Evolutionary conservation across 768 basidiomycete species (phyloP), one percentile per base, ranked within the genome.

Genomic region (Tricholoma sp.): DNA sequence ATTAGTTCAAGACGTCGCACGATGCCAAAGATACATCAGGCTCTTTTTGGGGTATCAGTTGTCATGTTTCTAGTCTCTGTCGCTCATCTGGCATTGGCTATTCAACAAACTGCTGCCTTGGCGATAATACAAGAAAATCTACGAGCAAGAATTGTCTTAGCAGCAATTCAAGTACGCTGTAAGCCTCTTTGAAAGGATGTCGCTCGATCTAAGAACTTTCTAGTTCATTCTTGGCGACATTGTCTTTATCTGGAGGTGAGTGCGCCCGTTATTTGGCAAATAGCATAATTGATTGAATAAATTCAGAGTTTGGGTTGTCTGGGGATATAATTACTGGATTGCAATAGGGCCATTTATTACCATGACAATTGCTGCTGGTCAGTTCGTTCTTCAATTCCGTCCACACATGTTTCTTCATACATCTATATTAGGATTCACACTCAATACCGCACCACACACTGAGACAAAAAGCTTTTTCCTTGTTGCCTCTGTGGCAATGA

Each of bases 221-320:
- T 22, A 64, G 60, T 64, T 59, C 22, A 22, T 59, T n/a, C 56
- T 59, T 24, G 57, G 60, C 0, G 60, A 64, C 27, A 29, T 64
- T 5, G 53, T 64, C 21, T 31, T 61, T 14, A 58, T 59, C 29
- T 64, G 63, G 63, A 64, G 63, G 63, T 64, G 18, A 8, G 27
- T 24, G 14, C 16, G 6, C 29, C 5, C 18, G 5, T 24, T 24
- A 14, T 24, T 46, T 46, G 3, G 12, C 22, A 12, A 11, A 34
- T 53, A 9, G 18, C 54, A 22, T 27, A 27, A n/a, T 37, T 32
- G 8, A 31, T 31, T 8, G 2, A 16, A n/a, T 1, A 18, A 0
- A 18, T 3, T 12, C 45, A 64, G 60, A 39, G 57, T 61, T 10
- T 64, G 63, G 63, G 49, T 61, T 19, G 53, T 64, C 4, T 64